A percentile compares a stretch with the other conserved stretches of the same genome.
These are phyloP conservation scores for Phanerochaete sordida DNA, from an alignment of 768 basidiomycete genomes.

Conservation along the genomic window DNA sequence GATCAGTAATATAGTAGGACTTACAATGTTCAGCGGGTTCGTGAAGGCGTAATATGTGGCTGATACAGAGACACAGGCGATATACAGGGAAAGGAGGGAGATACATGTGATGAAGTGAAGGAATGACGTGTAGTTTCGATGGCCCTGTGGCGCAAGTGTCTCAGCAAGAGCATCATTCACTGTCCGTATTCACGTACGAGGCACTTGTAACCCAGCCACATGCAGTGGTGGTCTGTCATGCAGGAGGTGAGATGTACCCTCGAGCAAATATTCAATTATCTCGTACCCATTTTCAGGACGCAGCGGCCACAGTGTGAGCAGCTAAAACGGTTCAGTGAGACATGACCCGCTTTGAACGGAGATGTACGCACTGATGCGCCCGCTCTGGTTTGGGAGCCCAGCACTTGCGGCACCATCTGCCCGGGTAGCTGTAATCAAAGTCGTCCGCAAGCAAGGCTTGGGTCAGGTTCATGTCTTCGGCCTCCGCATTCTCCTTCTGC, in stretches of 20 bases:
- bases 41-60: constrained; percentile 65
- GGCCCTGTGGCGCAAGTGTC: constrained; percentile 65
- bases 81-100: constrained; percentile 60
- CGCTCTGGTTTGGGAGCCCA: constrained; percentile 80
- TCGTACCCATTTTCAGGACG: constrained; percentile 81
- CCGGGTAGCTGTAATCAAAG: constrained; percentile 48
- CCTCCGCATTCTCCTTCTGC: constrained; percentile 29
- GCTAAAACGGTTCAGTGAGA: too few species aligned
- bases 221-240: constrained; percentile 76
- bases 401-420: constrained; percentile 76
- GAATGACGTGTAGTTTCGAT: constrained; percentile 82
- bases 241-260: not conserved
- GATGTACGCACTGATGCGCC: constrained; percentile 65
- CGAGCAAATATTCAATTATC: not conserved
- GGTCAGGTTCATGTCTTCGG: constrained; percentile 41
- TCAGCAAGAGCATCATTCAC: not conserved
- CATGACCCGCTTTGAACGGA: too few species aligned
- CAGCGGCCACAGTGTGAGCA: constrained; percentile 58
- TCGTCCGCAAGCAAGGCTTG: constrained; percentile 58
- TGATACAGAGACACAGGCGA: constrained; percentile 47
- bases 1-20: constrained; percentile 20
- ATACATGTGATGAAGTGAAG: constrained; percentile 70
- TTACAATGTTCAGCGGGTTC: constrained; percentile 59
- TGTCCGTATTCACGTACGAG: constrained; percentile 54
- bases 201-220: constrained; percentile 76